Evolutionary conservation across 306 rosid species (phyloP), one percentile per base, ranked within the genome.

Genomic region (Boehmeria nivea): DNA sequence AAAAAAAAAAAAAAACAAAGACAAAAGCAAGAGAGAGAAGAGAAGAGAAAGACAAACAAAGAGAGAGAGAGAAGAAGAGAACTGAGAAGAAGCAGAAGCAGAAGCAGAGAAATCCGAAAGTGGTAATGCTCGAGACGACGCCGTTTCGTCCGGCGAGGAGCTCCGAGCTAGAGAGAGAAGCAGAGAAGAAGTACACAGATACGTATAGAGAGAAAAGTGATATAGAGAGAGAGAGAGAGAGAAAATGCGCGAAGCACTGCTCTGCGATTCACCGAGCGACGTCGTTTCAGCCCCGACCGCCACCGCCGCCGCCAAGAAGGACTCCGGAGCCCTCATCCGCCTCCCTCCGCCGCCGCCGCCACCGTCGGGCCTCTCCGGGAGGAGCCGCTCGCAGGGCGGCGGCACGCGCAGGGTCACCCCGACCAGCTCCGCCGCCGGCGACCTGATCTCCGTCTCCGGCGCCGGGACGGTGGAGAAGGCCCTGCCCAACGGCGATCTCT

Each of bases 401-500:
- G 19, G 54, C 54, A 64, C 80, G 0, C 67, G 99, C 15, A 72
- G 89, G 12, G 93, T 93, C 7, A 74, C 86, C 0, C 99, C 99
- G 1, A 50, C 74, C 6, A 23, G 72, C 1, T 36, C 82, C 2
- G 45, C 46, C 12, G 34, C 20, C 34, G 18, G 31, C 77, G 0
- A 13, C 33, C 6, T 34, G 45, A 40, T 46, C 48, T 22, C 61
- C 17, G 24, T 5, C 40, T 5, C 9, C 20, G 1, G n/a, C n/a
- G 64, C 39, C 15, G 54, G n/a, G 0, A 63, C 54, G 36, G 58
- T 61, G 0, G 82, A 87, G 77, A 71, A 62, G 59, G 68, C 38
- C 3, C 70, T 93, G 0, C 82, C 94, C 0, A 85, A 88, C 83
- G 99, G 95, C 12, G 96, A 93, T 83, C 83, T 79, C 17, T 93